Percentiles rank a stretch among this genome's conserved stretches.
phyloP scores from a whole-genome alignment of 2,329 filamentous ascomycete genomes.

The Moelleriella libera region DNA sequence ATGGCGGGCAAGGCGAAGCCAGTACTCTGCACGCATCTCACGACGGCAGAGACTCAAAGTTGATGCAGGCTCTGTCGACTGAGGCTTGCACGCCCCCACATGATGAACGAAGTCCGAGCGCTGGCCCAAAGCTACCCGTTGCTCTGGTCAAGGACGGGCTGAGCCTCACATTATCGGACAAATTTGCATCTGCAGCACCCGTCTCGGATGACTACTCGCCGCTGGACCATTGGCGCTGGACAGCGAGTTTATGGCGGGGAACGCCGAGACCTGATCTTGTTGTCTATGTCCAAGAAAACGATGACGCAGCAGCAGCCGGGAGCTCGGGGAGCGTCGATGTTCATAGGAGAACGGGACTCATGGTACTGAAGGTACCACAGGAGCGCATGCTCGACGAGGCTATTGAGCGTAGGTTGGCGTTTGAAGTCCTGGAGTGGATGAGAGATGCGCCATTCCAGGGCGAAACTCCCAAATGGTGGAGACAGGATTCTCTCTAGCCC shows the following conservation, averaged over 20 bases:
- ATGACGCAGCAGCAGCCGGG: conserved; percentile 16
- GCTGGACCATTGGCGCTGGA: conserved; percentile 96
- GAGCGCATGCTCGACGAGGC: conserved; percentile 46
- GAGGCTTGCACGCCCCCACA: conserved; percentile 3
- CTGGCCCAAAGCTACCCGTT: conserved; percentile 39
- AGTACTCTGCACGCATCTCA: neutral
- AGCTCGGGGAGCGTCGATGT: conserved; percentile 40
- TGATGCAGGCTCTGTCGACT: neutral
- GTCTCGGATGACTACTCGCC: conserved; percentile 66
- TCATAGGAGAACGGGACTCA: conserved; percentile 28
- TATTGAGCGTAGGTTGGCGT: conserved; percentile 60
- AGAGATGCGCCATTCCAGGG: conserved; percentile 27
- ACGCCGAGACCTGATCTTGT: conserved; percentile 71
- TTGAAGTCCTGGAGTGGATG: conserved; percentile 81
- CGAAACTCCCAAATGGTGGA: conserved; percentile 7
- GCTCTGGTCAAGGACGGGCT: conserved; percentile 66
- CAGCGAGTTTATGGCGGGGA: conserved; percentile 84
- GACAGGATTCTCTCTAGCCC: neutral
- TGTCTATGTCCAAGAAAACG: conserved; percentile 42
- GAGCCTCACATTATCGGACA: conserved; percentile 65
- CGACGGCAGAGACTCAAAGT: conserved; percentile 2
- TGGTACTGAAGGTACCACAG: conserved; percentile 36
- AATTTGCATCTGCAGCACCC: conserved; percentile 57
- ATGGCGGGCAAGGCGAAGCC: conserved; percentile 6
- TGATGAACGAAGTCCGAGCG: conserved; percentile 2